A percentile compares a stretch with the other conserved stretches of the same genome.
These are phyloP conservation scores for Pilobolus umbonatus DNA, from an alignment of 192 early-diverging fungal species.

Conservation along the genomic window DNA sequence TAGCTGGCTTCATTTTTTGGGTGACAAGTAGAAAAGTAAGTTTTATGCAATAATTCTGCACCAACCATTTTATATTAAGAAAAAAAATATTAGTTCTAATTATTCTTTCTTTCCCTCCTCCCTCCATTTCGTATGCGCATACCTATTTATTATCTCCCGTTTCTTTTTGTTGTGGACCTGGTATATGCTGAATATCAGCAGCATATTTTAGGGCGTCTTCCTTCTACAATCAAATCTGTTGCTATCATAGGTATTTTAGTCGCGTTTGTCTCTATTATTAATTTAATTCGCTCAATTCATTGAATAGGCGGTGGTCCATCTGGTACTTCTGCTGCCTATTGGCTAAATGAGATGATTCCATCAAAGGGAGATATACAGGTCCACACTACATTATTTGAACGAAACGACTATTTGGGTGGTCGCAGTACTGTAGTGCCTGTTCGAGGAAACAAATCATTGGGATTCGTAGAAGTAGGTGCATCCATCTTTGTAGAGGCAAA, in stretches of 20 bases:
- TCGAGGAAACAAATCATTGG: constrained; percentile 21
- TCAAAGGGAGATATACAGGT: constrained; percentile 25
- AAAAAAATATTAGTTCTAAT: too few relatives aligned
- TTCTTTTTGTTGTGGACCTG: not conserved
- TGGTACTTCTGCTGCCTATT: constrained; percentile 49
- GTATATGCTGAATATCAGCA: not conserved
- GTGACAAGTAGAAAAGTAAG: too few relatives aligned
- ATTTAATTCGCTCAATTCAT: not conserved
- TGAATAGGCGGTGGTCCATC: constrained; percentile 47
- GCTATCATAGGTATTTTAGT: constrained; percentile 41
- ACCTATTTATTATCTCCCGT: too few relatives aligned
- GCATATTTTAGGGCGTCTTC: not conserved
- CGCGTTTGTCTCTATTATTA: not conserved
- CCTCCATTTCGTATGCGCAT: too few relatives aligned
- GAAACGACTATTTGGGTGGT: constrained; percentile 48
- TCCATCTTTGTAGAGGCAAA: constrained; percentile 61
- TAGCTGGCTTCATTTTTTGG: too few relatives aligned
- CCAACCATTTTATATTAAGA: too few relatives aligned
- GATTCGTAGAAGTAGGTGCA: constrained; percentile 53
- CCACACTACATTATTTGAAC: constrained; percentile 52
- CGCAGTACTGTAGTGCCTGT: constrained; percentile 33
- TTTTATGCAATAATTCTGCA: too few relatives aligned
- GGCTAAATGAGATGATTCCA: constrained; percentile 28
- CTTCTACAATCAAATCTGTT: constrained; percentile 22
- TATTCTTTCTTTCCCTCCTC: too few relatives aligned